phyloP scores from a whole-genome alignment of 202 grass and related monocot species.

The Panicum hallii region DNA sequence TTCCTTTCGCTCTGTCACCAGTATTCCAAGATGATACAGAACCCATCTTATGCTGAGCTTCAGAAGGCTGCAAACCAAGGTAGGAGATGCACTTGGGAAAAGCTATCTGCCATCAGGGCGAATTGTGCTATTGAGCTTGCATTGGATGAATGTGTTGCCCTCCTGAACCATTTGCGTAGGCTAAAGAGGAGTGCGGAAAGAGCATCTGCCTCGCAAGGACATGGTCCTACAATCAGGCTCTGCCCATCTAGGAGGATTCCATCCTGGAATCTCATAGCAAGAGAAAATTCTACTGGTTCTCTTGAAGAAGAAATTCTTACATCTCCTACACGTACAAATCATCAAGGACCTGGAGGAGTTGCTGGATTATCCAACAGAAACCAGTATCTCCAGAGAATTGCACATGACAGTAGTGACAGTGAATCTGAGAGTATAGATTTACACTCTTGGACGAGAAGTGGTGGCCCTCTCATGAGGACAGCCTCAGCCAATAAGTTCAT shows the following conservation, averaged over 20 bases:
- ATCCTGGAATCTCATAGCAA: slow-evolving; percentile 97
- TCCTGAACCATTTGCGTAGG: slow-evolving; percentile 89
- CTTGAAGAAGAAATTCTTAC: slow-evolving; percentile 80
- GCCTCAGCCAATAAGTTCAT: slow-evolving; percentile 83
- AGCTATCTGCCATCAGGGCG: slow-evolving; percentile 86
- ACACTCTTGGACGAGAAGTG: slow-evolving; percentile 91
- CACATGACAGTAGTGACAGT: slow-evolving; percentile 84
- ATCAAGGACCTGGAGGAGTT: slow-evolving; percentile 50
- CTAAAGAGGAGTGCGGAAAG: slow-evolving; percentile 82
- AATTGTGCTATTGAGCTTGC: slow-evolving; percentile 90
- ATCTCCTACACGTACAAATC: slow-evolving; percentile 55
- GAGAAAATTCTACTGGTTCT: slow-evolving; percentile 91
- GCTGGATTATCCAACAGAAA: slow-evolving; percentile 54
- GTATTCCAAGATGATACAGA: slow-evolving; percentile 98
- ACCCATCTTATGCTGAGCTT: slow-evolving; percentile 77
- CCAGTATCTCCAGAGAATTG: slow-evolving; percentile 42
- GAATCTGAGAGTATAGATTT: slow-evolving; percentile 88
- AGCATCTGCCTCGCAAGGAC: slow-evolving; percentile 75
- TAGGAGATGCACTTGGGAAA: slow-evolving; percentile 89
- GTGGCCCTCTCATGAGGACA: slow-evolving; percentile 94
- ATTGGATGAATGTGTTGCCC: slow-evolving; percentile 83
- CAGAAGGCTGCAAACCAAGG: slow-evolving; percentile 90
- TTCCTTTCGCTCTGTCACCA: slow-evolving; percentile 46
- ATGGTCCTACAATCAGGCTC: slow-evolving; percentile 60
- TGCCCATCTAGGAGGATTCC: slow-evolving; percentile 92